Evolutionary conservation across 129 eudicot genomes (phyloP).

Genomic region (Pittosporum tobira): DNA sequence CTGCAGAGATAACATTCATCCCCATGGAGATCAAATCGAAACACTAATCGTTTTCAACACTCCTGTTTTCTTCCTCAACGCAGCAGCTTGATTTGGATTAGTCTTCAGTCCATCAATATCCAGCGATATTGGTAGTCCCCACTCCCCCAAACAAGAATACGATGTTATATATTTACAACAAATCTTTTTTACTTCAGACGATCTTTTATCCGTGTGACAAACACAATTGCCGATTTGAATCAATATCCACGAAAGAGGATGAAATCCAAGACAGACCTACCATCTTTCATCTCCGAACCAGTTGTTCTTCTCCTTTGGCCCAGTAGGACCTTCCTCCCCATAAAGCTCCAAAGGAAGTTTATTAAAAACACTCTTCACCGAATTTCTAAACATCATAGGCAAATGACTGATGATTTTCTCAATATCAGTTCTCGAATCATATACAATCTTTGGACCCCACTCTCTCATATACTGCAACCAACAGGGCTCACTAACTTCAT

Average conservation of each 20-base stretch:
- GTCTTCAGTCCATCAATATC: slow-evolving; percentile 2
- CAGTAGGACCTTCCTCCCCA: slow-evolving; percentile 94
- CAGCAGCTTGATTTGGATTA: not conserved
- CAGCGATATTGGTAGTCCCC: not conserved
- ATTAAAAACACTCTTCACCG: slow-evolving; percentile 34
- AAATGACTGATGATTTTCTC: slow-evolving; percentile 44
- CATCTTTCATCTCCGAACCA: slow-evolving; percentile 95
- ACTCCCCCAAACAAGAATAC: not conserved
- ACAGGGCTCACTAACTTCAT: slow-evolving; percentile 53
- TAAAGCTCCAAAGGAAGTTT: slow-evolving; percentile 65
- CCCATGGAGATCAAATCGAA: not conserved
- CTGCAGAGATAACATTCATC: not conserved
- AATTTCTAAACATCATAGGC: slow-evolving; percentile 42
- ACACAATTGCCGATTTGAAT: not conserved
- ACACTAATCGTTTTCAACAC: not conserved
- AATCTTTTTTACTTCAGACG: not conserved
- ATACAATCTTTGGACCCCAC: slow-evolving; percentile 85
- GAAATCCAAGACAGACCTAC: slow-evolving; percentile 21
- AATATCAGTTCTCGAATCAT: slow-evolving; percentile 55
- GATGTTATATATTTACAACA: not conserved
- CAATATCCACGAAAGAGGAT: not conserved
- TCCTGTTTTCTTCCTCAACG: not conserved
- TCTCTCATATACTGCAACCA: slow-evolving; percentile 92
- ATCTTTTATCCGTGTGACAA: not conserved
- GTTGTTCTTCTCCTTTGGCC: slow-evolving; percentile 92